Base-by-base conservation (phyloP, 345 rosid species). In the Corchorus olitorius region DNA sequence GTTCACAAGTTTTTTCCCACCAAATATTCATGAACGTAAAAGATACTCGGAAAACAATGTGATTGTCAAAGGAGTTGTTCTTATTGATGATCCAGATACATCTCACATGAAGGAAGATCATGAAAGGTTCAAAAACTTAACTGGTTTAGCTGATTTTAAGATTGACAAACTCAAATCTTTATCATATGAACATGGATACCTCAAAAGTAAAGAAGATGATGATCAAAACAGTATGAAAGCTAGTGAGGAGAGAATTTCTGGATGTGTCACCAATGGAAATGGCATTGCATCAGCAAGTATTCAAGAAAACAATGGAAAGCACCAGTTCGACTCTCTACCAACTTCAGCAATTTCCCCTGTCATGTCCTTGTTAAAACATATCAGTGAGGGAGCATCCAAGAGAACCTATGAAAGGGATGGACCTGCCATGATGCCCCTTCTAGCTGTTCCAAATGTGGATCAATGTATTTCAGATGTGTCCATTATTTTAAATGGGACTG, bases 31-130 rank as follows among this genome's bases (percentile, higher is more conserved):
- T 78, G 89, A 67, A 8, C 90, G 84, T 49, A 91, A 85, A 69
- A 84, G 65, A 76, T 86, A 87, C 75, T 84, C 88, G 1, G 77
- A 41, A 13, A 73, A 69, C 73, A 75, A 61, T 52, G 86, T 84
- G 77, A 75, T 88, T 66, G 81, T 89, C 39, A 89, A 85, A 77
- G 93, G 93, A 27, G 70, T 86, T 83, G 85, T 88, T 79, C 83
- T 87, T 58, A 84, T 89, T 17, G 88, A 86, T 79, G 81, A 91
- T 50, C 91, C 93, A 58, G 70, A 35, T 64, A 77, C 83, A 9
- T 79, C 82, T 1, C 78, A 39, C 54, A 20, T 22, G 50, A 72
- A 11, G 60, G n/a, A 39, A 62, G 78, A 88, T 76, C 74, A 81
- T 81, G 80, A 79, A 46, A 83, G 85, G 75, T 89, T 91, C 80